A percentile compares a stretch with the other conserved stretches of the same genome.
phyloP scores from a whole-genome alignment of 2,329 filamentous ascomycete genomes.

The Calonectria pseudoreteaudii region DNA sequence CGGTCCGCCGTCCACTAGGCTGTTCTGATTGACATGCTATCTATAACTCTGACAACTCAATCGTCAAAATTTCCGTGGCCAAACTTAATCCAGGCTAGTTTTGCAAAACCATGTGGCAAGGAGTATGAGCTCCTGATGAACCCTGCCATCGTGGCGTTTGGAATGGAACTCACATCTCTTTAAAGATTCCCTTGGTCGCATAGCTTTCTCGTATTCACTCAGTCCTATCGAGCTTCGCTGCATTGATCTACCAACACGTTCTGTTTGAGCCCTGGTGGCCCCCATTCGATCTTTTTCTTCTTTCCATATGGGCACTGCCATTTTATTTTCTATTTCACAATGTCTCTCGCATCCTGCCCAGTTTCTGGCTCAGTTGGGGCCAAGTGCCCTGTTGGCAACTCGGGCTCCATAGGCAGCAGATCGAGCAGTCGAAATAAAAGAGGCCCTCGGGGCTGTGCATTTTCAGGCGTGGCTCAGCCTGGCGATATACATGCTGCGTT shows the following conservation, averaged over 20 bases:
- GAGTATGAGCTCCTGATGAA: not conserved
- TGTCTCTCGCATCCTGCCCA: constrained; percentile 48
- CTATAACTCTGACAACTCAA: not conserved
- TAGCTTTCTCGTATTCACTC: not conserved
- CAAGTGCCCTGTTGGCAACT: constrained; percentile 34
- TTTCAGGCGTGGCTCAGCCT: constrained; percentile 30
- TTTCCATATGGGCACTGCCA: not conserved
- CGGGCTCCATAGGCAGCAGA: constrained; percentile 5
- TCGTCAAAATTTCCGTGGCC: not conserved
- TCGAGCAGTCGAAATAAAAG: constrained; percentile 2
- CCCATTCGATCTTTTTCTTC: not conserved
- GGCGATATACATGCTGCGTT: constrained; percentile 38
- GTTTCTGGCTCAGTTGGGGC: constrained; percentile 46
- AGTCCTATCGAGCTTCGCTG: no score
- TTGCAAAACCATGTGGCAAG: not conserved
- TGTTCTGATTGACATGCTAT: not conserved
- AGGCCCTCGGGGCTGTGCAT: constrained; percentile 32
- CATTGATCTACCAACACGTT: not conserved
- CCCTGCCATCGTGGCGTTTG: not conserved
- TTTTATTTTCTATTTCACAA: constrained; percentile 19
- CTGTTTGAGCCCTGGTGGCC: constrained; percentile 32
- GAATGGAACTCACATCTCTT: not conserved
- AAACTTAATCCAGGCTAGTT: not conserved
- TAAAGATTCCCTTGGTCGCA: not conserved
- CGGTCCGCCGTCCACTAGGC: not conserved